Base-by-base conservation (phyloP, 352 stramenopile species). In the Pythium rhizo-oryzae region DNA sequence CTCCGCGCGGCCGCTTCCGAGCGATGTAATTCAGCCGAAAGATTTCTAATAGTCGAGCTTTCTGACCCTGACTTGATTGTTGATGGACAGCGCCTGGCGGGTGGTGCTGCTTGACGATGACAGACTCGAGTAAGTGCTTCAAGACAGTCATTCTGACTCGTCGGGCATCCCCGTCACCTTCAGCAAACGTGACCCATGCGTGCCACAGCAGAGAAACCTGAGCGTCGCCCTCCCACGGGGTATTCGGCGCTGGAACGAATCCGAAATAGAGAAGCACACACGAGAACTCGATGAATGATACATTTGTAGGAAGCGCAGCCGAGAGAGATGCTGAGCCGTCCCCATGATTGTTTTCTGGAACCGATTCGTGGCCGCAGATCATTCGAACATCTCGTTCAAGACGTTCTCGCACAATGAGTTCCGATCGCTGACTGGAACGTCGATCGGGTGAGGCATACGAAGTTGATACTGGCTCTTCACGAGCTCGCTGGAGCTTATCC, bases 211-310 rank as follows among this genome's bases (percentile, higher is more conserved):
- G 43, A 25, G 81, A 87, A 19, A 81, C 52, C 4, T 70, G 28
- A 24, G 74, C 8, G 23, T 76, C 64, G 8, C 66, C 58, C 62
- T 77, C 58, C 66, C 72, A 87, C 4, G 62, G 66, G 2, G 78
- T 79, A n/a, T 79, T 75, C 18, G 77, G 59, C 33, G 78, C 70
- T 1, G 74, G 62, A 23, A 86, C 78, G 37, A 90, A 76, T 19
- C 81, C 81, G 30, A 90, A 90, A 46, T 86, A 85, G 12, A 90
- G 59, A 3, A 90, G 43, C 0, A 72, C 78, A 37, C 81, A 90
- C 8, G 81, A 86, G 58, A 90, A 90, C 63, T 86, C 77, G 18
- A 90, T 60, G 41, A 76, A 76, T 15, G 70, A 72, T 16, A 76
- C 64, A 3, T n/a, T 58, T 11, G 25, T 1, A 18, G 61, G 58